Conservation (phyloP, 2,329 filamentous ascomycete genomes). For the Botrytis sinoallii region DNA sequence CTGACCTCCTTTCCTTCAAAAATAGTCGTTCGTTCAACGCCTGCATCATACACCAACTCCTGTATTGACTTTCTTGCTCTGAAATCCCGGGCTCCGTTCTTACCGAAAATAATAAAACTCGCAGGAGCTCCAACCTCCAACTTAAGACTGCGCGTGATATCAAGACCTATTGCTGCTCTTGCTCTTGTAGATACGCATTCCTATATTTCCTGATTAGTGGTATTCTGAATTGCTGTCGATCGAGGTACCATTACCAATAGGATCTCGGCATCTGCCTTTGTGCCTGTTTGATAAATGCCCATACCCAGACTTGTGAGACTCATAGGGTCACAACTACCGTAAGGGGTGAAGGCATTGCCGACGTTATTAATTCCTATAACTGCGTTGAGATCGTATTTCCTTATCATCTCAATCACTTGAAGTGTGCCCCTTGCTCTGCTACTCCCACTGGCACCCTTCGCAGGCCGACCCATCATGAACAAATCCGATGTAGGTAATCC, state of each 20-base stretch:
- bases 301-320: conserved; percentile 60
- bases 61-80: conserved; percentile 32
- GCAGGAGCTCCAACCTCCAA: conserved; percentile 31
- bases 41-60: conserved; percentile 35
- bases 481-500: conserved; percentile 69
- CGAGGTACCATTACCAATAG: conserved; percentile 49
- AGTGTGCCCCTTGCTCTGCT: conserved; percentile 56
- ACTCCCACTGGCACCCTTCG: conserved; percentile 32
- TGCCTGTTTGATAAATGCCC: conserved; percentile 66
- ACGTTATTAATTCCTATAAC: conserved; percentile 69
- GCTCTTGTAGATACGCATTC: conserved; percentile 36
- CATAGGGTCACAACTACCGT: conserved; percentile 64
- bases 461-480: conserved; percentile 62
- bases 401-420: conserved; percentile 58
- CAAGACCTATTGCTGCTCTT: conserved; percentile 34
- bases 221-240: background rate
- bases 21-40: conserved; percentile 30
- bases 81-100: conserved; percentile 24
- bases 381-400: conserved; percentile 53
- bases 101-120: conserved; percentile 34
- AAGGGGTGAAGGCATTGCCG: conserved; percentile 71
- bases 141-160: conserved; percentile 21
- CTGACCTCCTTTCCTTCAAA: conserved; percentile 26
- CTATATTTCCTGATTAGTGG: conserved; percentile 24
- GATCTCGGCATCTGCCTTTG: conserved; percentile 53